Evolutionary conservation across 1,284 basidiomycete species (phyloP).

Genomic region (Earliella scabrosa): DNA sequence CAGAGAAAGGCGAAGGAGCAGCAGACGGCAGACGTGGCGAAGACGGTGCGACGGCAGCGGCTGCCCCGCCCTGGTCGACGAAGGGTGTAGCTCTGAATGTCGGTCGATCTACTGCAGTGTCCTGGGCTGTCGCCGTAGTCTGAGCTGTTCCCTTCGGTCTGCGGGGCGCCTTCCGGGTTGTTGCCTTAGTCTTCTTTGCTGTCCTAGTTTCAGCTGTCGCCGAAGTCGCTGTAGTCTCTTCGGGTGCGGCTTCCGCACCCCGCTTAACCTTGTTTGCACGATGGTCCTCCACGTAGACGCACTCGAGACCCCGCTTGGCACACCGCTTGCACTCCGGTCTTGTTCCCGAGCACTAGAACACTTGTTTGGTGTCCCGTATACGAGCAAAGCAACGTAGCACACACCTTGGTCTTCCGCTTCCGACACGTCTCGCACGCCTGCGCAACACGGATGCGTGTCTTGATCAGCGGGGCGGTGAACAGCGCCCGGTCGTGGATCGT

Average conservation of each 20-base stretch:
- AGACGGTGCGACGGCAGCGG: background rate
- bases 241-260: background rate
- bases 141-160: too few relatives aligned
- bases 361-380: background rate
- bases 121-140: too few relatives aligned
- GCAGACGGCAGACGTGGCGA: conserved; percentile 4
- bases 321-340: conserved; percentile 24
- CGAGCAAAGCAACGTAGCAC: background rate
- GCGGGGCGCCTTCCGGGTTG: too few relatives aligned
- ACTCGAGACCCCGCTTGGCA: conserved; percentile 9
- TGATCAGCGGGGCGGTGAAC: conserved; percentile 8
- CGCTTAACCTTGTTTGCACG: conserved; percentile 18
- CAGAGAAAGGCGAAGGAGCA: conserved; percentile 3
- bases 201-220: too few relatives aligned
- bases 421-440: conserved; percentile 29
- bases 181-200: background rate
- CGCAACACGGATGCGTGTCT: conserved; percentile 10
- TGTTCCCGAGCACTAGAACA: conserved; percentile 21
- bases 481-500: conserved; percentile 6
- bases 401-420: conserved; percentile 26
- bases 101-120: too few relatives aligned
- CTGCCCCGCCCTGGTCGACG: too few relatives aligned
- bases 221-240: too few relatives aligned
- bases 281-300: conserved; percentile 25
- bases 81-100: too few relatives aligned